Base-by-base conservation (phyloP, 1,139 yeast species). In the Sugiyamaella pinicola region DNA sequence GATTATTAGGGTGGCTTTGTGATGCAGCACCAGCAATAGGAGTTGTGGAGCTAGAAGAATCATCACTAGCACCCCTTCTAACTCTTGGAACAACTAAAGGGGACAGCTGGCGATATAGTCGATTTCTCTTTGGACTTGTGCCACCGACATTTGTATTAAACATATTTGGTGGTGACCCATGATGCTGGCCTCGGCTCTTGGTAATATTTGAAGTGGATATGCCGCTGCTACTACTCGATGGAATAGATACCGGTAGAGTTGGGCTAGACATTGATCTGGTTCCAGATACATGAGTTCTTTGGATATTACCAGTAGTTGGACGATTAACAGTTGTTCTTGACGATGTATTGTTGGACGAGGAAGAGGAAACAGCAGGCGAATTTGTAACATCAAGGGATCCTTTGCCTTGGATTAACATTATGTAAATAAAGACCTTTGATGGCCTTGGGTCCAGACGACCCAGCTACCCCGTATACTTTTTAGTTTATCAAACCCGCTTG, bases 211-310 rank as follows among this genome's bases (percentile, higher is more conserved):
- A 8, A 26, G 18, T 13, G 7, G 46, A 12, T 29, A 28, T 42
- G 37, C 12, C 12, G 12, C 17, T 19, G 18, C 37, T 10, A n/a
- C 37, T 19, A 28, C 45, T n/a, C 35, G 46, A 42, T 28, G 46
- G 46, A n/a, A 42, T 42, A 17, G 46, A 42, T 10, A 42, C 46
- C 10, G 46, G 46, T 31, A 42, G 15, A 21, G 46, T 42, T 5
- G 46, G 46, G 12, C n/a, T 42, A 28, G 37, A 28, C 37, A 42
- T 42, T 9, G 37, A 28, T 42, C 46, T 28, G 3, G 37, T 12
- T 3, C 17, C 6, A 6, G 46, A 13, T n/a, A 42, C 46, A 29
- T 42, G 46, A 17, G 37, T 42, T 13, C 46, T 42, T 29, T 18
- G 22, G 7, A 15, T 13, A 12, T 31, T 31, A 17, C 12, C 18